Conservation (phyloP, 176 grass and related monocot species). For the Panicum miliaceum region DNA sequence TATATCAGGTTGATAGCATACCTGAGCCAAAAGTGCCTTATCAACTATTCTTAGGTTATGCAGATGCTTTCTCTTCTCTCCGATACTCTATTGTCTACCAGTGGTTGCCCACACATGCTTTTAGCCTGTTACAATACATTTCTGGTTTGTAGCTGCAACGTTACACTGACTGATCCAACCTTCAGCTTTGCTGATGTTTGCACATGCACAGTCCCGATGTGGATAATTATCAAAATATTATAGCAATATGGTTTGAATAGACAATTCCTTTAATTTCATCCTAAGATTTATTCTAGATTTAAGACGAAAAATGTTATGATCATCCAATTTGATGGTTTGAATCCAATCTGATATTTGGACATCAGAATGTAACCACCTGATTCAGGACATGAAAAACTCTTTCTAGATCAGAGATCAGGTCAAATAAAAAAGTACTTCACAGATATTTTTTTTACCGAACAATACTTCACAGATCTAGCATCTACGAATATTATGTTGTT, state of each 20-base stretch:
- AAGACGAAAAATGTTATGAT: background rate
- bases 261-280: background rate
- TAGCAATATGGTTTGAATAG: conserved; percentile 1
- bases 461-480: background rate
- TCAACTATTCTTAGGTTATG: conserved; percentile 5
- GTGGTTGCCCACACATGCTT: background rate
- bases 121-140: background rate
- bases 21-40: conserved; percentile 4
- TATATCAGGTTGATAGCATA: conserved; percentile 28
- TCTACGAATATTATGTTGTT: background rate
- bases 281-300: background rate
- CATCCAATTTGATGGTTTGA: background rate
- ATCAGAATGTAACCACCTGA: background rate
- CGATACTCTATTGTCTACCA: background rate
- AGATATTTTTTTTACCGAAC: background rate
- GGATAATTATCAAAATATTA: background rate
- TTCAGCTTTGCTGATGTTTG: background rate
- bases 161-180: background rate
- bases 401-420: background rate
- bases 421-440: background rate
- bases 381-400: background rate
- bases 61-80: background rate
- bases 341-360: background rate
- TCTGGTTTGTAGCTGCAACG: background rate
- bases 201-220: conserved; percentile 3